Evolutionary conservation across 2,329 filamentous ascomycete species (phyloP), one percentile per base, ranked within the genome.

Genomic region (Torrubiella hemipterigena): DNA sequence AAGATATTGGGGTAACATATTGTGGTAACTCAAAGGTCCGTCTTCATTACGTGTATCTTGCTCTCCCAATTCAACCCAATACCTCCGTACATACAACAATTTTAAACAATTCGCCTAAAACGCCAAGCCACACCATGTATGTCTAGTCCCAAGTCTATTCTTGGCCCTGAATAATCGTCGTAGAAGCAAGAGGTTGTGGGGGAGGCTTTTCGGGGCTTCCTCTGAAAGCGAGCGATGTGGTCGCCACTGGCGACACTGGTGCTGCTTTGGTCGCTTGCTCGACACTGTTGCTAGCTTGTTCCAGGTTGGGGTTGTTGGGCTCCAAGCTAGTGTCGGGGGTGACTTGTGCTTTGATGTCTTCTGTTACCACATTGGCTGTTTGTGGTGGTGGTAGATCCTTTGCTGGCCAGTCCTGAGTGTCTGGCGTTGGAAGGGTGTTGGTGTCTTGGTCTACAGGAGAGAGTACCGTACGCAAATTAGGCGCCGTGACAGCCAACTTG

Each of bases 401-500:
- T 9, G 31, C 36, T 13, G 35, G 33, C 32, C 30, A 37, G 18
- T 45, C 39, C 23, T 46, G 38, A 10, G 39, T 36, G 9, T 39
- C 43, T 7, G 42, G 35, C 12, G 39, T 41, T 13, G 44, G 43
- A 15, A 47, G 28, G 33, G 42, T 26, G 35, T 43, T 36, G 43
- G 43, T 21, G 35, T 32, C 24, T 36, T 42, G 32, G 7, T 33
- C 37, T 17, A 32, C 17, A 0, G 48, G 40, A 9, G 37, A 34
- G 18, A 59, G 34, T 5, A 45, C 51, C 13, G 43, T 53, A 32
- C 43, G 49, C 33, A 55, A 58, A 41, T 41, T 60, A 28, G 47
- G 63, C 42, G 52, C 45, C 24, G 63, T 63, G 15, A 77, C 55
- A 6, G 67, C 65, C 11, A 94, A 64, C 50, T 82, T 87, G 34